These are phyloP conservation scores for Helichrysum umbraculigerum DNA, from an alignment of 129 eudicot genomes.

Conservation along the genomic window DNA sequence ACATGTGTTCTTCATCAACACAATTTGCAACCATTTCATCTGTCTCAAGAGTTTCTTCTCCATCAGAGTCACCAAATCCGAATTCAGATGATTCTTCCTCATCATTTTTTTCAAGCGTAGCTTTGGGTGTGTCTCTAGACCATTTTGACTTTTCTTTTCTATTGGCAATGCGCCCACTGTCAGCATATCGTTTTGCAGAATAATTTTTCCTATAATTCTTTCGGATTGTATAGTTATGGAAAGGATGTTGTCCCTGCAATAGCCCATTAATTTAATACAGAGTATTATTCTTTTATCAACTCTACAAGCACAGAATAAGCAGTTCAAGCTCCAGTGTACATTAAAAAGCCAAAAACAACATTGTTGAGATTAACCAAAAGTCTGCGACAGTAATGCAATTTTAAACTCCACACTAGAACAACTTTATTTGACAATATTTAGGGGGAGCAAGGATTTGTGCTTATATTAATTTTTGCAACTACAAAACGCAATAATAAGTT, in stretches of 20 bases:
- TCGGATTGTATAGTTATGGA: conserved; percentile 86
- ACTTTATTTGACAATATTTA: conserved; percentile 4
- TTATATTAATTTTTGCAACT: background rate
- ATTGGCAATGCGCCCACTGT: conserved; percentile 33
- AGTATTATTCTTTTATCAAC: conserved; percentile 6
- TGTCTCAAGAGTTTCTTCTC: conserved; percentile 36
- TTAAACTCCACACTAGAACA: conserved; percentile 4
- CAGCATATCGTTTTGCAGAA: conserved; percentile 32
- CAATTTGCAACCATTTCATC: conserved; percentile 35
- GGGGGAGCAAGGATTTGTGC: background rate
- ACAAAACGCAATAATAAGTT: background rate
- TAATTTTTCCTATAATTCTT: conserved; percentile 62
- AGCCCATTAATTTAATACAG: conserved; percentile 14
- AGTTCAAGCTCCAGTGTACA: background rate
- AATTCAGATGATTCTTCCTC: conserved; percentile 36
- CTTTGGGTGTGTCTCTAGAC: conserved; percentile 34
- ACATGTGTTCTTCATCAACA: conserved; percentile 30
- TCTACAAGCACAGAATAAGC: background rate
- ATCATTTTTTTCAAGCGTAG: conserved; percentile 31
- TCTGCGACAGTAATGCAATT: background rate
- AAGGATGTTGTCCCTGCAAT: conserved; percentile 90
- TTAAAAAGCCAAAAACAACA: background rate
- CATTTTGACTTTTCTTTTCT: conserved; percentile 40
- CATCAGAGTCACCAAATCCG: conserved; percentile 34
- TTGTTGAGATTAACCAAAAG: background rate